Conservation (phyloP, 2,329 filamentous ascomycete genomes). For the Gyromitra esculenta region DNA sequence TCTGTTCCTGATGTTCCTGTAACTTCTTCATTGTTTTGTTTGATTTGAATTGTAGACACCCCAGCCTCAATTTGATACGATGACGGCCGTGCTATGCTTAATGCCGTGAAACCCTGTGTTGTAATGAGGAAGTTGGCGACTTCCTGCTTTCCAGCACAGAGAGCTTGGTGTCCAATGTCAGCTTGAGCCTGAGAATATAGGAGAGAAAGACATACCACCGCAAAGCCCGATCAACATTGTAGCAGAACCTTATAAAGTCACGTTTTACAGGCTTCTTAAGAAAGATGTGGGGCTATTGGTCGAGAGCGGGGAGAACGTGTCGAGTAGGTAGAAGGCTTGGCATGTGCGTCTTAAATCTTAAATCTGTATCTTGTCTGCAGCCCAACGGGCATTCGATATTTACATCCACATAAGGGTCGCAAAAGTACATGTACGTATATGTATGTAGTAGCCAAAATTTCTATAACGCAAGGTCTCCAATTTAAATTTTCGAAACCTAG, state of each 20-base stretch:
- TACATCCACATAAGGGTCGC: too few relatives aligned
- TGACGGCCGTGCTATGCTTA: conserved; percentile 21
- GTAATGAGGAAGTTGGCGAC: conserved; percentile 88
- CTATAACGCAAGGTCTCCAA: too few relatives aligned
- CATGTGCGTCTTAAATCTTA: background rate
- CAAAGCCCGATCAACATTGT: conserved; percentile 68
- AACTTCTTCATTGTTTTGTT: background rate
- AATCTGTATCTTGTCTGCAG: background rate
- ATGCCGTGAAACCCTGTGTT: conserved; percentile 74
- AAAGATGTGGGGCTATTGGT: background rate
- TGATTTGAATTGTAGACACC: conserved; percentile 11
- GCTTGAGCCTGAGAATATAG: background rate
- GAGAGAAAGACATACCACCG: conserved; percentile 61
- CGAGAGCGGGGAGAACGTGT: background rate
- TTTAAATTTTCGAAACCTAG: too few relatives aligned
- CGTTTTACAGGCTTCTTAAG: background rate
- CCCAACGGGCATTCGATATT: too few relatives aligned
- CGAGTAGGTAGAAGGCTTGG: background rate
- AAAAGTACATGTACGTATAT: too few relatives aligned
- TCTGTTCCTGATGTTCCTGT: background rate
- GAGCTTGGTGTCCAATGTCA: conserved; percentile 64
- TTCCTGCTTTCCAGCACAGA: conserved; percentile 91
- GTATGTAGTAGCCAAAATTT: too few relatives aligned
- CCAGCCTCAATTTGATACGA: background rate
- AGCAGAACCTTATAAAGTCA: conserved; percentile 18